Evolutionary conservation across 169 alveolate species (phyloP), one percentile per base, ranked within the genome.

Genomic region (Plasmodium malariae): DNA sequence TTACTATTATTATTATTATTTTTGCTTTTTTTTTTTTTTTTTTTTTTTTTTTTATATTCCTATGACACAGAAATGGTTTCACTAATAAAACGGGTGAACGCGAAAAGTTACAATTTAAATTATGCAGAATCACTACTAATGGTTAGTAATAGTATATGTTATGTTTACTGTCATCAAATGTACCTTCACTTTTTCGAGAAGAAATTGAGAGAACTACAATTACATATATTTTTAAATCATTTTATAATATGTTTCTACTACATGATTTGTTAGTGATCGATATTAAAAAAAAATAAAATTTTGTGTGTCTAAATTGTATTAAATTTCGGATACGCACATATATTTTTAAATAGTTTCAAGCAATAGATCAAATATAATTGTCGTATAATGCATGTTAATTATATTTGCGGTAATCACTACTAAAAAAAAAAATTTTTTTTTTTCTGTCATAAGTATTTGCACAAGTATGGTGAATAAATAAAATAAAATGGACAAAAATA

Each of bases 121-220:
- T 78, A 78, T 57, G 43, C 65, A 37, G 89, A 78, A 57, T 51
- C 89, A 6, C 32, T 78, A 34, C 63, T 65, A 78, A 65, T 78
- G 89, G 89, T 78, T 28, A 62, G 85, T 12, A 71, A 34, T 21
- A 5, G 49, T 49, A 59, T 24, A 71, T 71, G 32, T 49, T 28
- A 48, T 26, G 26, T 5, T 36, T 48, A n/a, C 32, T 26, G 21
- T 51, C 40, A 12, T 28, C n/a, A 34, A 14, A 26, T 30, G 28
- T 67, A n/a, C n/a, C 43, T 36, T 67, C 37, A 67, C 74, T n/a
- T 67, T 37, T 67, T 32, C 4, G 21, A 67, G 59, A 67, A 36
- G 14, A 36, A 19, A 19, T 11, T 36, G 51, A 14, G 55, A 19
- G 74, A 67, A 17, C 21, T 11, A 3, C 5, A 3, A 11, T 19